These are phyloP conservation scores for Candida nanaspora DNA, from an alignment of 805 yeast species.

Conservation along the genomic window DNA sequence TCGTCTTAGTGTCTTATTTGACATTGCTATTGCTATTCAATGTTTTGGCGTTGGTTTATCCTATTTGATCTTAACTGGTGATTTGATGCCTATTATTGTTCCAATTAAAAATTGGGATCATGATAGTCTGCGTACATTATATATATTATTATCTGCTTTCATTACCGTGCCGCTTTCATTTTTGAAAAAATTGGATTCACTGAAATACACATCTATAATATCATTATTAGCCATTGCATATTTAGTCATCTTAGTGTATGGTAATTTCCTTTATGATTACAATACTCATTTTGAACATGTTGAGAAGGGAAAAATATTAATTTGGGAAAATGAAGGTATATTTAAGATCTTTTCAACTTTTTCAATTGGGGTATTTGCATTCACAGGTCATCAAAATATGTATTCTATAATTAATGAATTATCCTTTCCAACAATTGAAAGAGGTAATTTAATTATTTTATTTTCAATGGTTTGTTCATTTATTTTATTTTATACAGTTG, in stretches of 20 bases:
- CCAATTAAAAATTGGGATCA: constrained; percentile 27
- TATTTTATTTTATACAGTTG: constrained; percentile 53
- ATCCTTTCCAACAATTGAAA: constrained; percentile 42
- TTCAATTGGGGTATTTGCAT: constrained; percentile 72
- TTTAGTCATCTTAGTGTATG: constrained; percentile 47
- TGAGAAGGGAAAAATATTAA: constrained; percentile 35
- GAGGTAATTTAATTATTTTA: constrained; percentile 36
- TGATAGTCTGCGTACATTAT: constrained; percentile 34
- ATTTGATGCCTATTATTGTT: constrained; percentile 55
- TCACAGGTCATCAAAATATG: constrained; percentile 76
- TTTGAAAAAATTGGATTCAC: constrained; percentile 55
- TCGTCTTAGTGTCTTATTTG: constrained; percentile 60
- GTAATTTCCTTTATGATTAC: constrained; percentile 32
- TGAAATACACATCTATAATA: constrained; percentile 64
- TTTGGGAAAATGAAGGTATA: constrained; percentile 34
- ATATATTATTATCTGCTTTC: constrained; percentile 45
- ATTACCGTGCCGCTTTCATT: constrained; percentile 59
- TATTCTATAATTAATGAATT: constrained; percentile 71
- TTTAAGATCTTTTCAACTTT: constrained; percentile 52
- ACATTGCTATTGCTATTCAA: constrained; percentile 66
- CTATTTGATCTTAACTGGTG: constrained; percentile 70
- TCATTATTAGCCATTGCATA: constrained; percentile 64
- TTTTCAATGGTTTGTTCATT: constrained; percentile 49
- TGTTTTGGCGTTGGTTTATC: constrained; percentile 74
- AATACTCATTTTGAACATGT: constrained; percentile 30